Evolutionary conservation across 331 rosid species (phyloP), one percentile per base, ranked within the genome.

Genomic region (Arachis monticola): DNA sequence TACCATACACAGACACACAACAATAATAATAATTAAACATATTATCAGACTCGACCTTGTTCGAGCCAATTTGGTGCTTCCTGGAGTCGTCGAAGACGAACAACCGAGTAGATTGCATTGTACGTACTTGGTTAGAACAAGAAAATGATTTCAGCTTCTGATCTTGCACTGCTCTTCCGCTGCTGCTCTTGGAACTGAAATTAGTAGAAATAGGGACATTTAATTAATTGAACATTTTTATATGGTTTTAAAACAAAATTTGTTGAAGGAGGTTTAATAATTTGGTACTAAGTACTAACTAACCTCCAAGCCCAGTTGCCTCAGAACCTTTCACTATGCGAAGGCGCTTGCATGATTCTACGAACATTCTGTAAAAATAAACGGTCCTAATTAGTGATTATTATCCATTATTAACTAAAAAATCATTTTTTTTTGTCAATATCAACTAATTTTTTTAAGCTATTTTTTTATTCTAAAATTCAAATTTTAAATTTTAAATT

Each of bases 251-350:
- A 65, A 66, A 48, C 11, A 9, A 11, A 60, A 46, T 72, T 47
- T 59, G n/a, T 22, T 10, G 42, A 0, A 62, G 69, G 52, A 44
- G 53, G 11, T 38, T 42, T 35, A 35, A 35, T 35, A 2, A 35
- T 35, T 35, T 35, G 40, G 5, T 35, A 35, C 40, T 35, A 35
- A 35, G 3, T 35, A 35, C n/a, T 0, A 11, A 45, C 79, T 85
- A 56, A 91, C 96, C 98, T 17, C 96, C 98, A n/a, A 89, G 90
- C 45, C 98, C 97, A 2, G 91, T 88, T 32, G 98, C 97, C 58
- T 91, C 98, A 2, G 97, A 93, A 60, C 96, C 96, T 77, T 89
- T 93, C 98, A 91, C 89, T 61, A 93, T 88, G 69, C 96, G 89
- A n/a, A 93, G 84, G 31, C 98, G 97, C 69, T 87, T 88, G 89